A percentile compares a stretch with the other conserved stretches of the same genome.
Conservation (phyloP, 352 stramenopile genomes). For the Phytophthora cajani region DNA sequence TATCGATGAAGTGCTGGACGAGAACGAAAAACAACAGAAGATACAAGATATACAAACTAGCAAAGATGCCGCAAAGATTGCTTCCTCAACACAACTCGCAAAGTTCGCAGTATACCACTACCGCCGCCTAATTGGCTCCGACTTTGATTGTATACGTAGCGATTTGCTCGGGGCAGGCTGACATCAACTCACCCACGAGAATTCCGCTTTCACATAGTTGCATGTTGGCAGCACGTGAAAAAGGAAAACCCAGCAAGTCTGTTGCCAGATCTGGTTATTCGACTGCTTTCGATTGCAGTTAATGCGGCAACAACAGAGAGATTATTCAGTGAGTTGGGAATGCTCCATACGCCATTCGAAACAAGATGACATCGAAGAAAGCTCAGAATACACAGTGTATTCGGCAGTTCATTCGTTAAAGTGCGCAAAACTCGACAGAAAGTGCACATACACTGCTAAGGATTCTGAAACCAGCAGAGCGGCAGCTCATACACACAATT, state of each 20-base stretch:
- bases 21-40: neutral
- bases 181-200: neutral
- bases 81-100: neutral
- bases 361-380: neutral
- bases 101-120: slow-evolving; percentile 8
- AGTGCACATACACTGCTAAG: neutral
- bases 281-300: neutral
- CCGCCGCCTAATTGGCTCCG: neutral
- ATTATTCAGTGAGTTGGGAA: neutral
- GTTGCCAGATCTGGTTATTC: slow-evolving; percentile 1
- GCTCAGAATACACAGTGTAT: slow-evolving; percentile 3
- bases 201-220: neutral
- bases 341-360: neutral
- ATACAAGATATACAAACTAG: neutral
- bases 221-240: neutral
- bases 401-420: neutral
- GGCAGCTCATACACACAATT: neutral
- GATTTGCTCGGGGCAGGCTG: slow-evolving; percentile 4
- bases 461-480: neutral
- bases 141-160: slow-evolving; percentile 5
- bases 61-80: slow-evolving; percentile 4
- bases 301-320: slow-evolving; percentile 5
- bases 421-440: neutral
- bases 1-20: neutral
- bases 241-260: neutral